Percentiles rank a stretch among this genome's conserved stretches.
phyloP scores from a whole-genome alignment of 331 rosid genomes.

The Arachis monticola region DNA sequence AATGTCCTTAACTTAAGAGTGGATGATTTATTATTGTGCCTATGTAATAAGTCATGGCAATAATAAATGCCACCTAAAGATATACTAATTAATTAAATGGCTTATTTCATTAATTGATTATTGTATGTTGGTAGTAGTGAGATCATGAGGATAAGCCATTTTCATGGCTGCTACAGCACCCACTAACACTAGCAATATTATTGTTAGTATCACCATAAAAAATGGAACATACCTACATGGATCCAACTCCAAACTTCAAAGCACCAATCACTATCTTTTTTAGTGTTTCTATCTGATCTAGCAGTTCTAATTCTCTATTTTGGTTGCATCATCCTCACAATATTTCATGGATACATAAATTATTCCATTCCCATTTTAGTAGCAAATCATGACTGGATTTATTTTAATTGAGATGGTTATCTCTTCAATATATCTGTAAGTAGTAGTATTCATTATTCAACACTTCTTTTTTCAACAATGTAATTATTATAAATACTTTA shows the following conservation, averaged over 20 bases:
- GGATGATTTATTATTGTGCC: too few relatives aligned
- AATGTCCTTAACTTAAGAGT: too few relatives aligned
- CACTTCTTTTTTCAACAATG: too few relatives aligned
- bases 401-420: neutral
- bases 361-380: neutral
- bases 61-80: neutral
- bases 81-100: constrained; percentile 7
- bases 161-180: constrained; percentile 36
- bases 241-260: constrained; percentile 40
- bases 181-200: constrained; percentile 40
- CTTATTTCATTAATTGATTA: constrained; percentile 36
- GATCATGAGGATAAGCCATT: constrained; percentile 35
- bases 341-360: neutral
- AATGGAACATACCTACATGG: constrained; percentile 36
- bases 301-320: constrained; percentile 16
- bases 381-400: neutral
- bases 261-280: constrained; percentile 31
- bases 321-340: constrained; percentile 26
- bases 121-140: constrained; percentile 15
- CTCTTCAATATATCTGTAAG: neutral
- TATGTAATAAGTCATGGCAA: too few relatives aligned
- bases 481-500: too few relatives aligned
- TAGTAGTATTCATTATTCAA: neutral
- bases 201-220: constrained; percentile 1
- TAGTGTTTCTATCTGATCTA: constrained; percentile 21